A percentile compares a stretch with the other conserved stretches of the same genome.
Conservation (phyloP, 2,329 filamentous ascomycete genomes). For the Colletotrichum sp. region DNA sequence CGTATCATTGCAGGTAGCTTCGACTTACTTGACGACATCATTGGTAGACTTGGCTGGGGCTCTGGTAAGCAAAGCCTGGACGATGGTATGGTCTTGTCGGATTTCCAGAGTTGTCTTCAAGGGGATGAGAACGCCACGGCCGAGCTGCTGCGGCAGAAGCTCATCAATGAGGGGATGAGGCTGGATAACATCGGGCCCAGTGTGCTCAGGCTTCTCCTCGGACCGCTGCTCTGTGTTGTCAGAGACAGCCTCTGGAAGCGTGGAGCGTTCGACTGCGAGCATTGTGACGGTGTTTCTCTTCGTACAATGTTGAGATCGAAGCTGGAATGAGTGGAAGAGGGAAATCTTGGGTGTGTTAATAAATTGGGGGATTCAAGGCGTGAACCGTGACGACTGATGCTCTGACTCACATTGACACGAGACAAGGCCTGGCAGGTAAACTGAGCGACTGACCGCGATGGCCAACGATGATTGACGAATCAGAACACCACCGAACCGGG, state of each 20-base stretch:
- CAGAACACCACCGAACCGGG: background rate
- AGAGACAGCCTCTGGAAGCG: background rate
- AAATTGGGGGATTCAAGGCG: background rate
- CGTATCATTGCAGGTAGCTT: background rate
- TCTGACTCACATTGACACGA: conserved; percentile 9
- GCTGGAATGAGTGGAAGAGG: background rate
- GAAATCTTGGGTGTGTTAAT: background rate
- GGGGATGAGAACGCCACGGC: conserved; percentile 59
- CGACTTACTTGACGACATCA: conserved; percentile 70
- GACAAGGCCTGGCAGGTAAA: background rate
- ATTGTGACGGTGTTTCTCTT: background rate
- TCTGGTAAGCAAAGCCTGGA: conserved; percentile 72
- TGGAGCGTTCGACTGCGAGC: conserved; percentile 7
- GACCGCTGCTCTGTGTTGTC: conserved; percentile 1
- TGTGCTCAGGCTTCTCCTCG: conserved; percentile 13
- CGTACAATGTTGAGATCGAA: background rate
- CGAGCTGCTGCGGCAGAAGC: conserved; percentile 36
- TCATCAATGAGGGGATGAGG: conserved; percentile 36
- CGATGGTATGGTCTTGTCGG: conserved; percentile 59
- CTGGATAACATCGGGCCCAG: conserved; percentile 20
- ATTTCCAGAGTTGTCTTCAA: conserved; percentile 70
- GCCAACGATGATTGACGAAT: background rate
- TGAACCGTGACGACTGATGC: background rate
- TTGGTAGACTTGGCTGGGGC: conserved; percentile 75
- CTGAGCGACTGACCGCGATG: background rate